These are phyloP conservation scores for Hypseocharis bilobata DNA, from an alignment of 441 rosid species.

Conservation along the genomic window DNA sequence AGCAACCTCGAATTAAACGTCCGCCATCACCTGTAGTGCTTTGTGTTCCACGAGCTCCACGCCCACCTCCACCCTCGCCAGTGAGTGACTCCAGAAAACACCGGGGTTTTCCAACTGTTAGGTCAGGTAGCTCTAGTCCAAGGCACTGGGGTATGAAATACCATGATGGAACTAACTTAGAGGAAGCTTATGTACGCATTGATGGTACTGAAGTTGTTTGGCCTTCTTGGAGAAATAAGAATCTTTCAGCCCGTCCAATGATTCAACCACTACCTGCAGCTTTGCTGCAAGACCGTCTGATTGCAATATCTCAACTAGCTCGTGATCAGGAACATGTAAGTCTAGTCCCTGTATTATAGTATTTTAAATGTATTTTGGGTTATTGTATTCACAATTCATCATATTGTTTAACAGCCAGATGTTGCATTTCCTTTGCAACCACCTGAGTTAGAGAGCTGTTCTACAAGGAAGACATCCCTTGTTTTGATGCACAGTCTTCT, in stretches of 20 bases:
- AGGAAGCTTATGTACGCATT: conserved; percentile 53
- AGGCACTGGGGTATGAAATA: conserved; percentile 91
- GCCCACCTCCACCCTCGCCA: conserved; percentile 92
- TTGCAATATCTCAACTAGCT: conserved; percentile 79
- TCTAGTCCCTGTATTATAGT: conserved; percentile 15
- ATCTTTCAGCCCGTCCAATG: conserved; percentile 61
- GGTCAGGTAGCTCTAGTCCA: conserved; percentile 99
- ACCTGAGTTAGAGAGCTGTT: conserved; percentile 52
- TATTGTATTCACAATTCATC: conserved; percentile 22
- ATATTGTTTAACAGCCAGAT: conserved; percentile 64
- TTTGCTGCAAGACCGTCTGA: conserved; percentile 71
- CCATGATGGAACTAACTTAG: conserved; percentile 61
- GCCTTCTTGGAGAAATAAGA: conserved; percentile 93
- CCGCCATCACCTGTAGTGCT: conserved; percentile 97
- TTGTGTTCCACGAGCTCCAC: conserved; percentile 89
- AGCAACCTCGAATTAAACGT: conserved; percentile 76
- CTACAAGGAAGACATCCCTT: conserved; percentile 46
- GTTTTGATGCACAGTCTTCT: conserved; percentile 64
- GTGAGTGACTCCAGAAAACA: conserved; percentile 77
- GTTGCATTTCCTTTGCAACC: conserved; percentile 74
- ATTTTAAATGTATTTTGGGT: conserved; percentile 14
- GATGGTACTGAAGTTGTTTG: conserved; percentile 88
- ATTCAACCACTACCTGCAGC: conserved; percentile 83
- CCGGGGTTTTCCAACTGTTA: conserved; percentile 85
- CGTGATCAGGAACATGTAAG: conserved; percentile 93